A percentile compares a stretch with the other conserved stretches of the same genome.
phyloP scores from a whole-genome alignment of 2,329 filamentous ascomycete species.

The Botrytis galanthina region DNA sequence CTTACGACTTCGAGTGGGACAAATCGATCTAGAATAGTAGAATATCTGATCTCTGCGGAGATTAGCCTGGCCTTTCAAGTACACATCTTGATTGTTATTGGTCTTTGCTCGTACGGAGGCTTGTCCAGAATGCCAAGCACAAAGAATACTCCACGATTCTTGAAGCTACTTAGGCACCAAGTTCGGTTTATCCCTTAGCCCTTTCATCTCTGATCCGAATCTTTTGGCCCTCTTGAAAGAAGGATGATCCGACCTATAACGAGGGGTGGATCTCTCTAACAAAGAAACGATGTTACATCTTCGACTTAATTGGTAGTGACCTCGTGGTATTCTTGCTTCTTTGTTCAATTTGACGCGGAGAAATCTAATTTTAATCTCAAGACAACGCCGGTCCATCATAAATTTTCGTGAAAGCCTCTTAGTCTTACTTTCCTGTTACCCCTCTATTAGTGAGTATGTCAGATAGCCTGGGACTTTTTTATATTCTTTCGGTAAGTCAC shows the following conservation, averaged over 20 bases:
- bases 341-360: neutral
- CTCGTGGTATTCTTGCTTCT: neutral
- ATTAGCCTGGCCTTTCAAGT: neutral
- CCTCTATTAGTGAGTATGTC: neutral
- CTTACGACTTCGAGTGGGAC: neutral
- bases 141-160: conserved; percentile 9
- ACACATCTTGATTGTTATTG: neutral
- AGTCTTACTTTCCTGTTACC: neutral
- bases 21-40: neutral
- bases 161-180: conserved; percentile 10
- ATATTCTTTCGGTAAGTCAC: neutral
- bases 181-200: neutral
- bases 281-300: conserved; percentile 8
- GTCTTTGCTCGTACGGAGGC: neutral
- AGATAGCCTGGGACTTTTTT: neutral
- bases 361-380: conserved; percentile 14
- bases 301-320: neutral
- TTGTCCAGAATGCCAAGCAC: neutral
- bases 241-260: neutral
- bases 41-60: neutral
- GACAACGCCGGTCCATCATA: neutral
- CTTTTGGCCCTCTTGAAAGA: neutral
- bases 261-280: neutral
- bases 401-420: neutral
- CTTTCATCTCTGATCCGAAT: neutral